Conservation (phyloP, 2,329 filamentous ascomycete species). For the Ophiocordyceps camponoti-floridani region DNA sequence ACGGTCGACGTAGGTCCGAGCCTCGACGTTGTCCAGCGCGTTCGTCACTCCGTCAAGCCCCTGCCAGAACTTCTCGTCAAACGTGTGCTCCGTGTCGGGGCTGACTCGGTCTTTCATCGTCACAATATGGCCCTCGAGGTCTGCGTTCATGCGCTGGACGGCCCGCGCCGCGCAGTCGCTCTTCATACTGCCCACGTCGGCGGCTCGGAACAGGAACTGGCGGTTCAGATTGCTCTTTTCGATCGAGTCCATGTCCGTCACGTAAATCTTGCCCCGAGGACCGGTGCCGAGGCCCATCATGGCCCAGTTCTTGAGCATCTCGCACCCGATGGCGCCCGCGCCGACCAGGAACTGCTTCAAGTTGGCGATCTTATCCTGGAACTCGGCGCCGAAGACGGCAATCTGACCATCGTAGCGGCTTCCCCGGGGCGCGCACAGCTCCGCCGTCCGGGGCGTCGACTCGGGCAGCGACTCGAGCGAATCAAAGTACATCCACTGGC, state of each 20-base stretch:
- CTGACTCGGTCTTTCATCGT: conserved; percentile 81
- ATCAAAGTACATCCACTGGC: conserved; percentile 95
- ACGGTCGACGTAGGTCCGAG: conserved; percentile 87
- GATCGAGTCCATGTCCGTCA: conserved; percentile 97
- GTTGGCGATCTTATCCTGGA: conserved; percentile 84
- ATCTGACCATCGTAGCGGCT: conserved; percentile 94
- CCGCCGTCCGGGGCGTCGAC: conserved; percentile 57
- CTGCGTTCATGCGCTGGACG: conserved; percentile 91
- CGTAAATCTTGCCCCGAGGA: conserved; percentile 70
- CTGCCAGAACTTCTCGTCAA: conserved; percentile 88
- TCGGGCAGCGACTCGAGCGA: conserved; percentile 87
- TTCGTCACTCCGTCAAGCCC: conserved; percentile 84
- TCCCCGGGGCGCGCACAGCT: conserved; percentile 70
- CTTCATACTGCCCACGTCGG: conserved; percentile 92
- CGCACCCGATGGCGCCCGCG: conserved; percentile 91
- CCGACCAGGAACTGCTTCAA: conserved; percentile 88
- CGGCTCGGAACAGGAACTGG: conserved; percentile 86
- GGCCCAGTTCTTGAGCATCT: conserved; percentile 99
- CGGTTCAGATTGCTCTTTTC: conserved; percentile 98
- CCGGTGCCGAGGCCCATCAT: conserved; percentile 92
- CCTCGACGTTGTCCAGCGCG: conserved; percentile 92
- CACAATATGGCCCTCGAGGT: conserved; percentile 70
- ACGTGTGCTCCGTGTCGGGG: conserved; percentile 79
- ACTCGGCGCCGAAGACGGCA: conserved; percentile 84
- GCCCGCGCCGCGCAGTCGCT: conserved; percentile 82